Base-by-base conservation (phyloP, 1,139 yeast species). In the Yamadazyma taylorii region DNA sequence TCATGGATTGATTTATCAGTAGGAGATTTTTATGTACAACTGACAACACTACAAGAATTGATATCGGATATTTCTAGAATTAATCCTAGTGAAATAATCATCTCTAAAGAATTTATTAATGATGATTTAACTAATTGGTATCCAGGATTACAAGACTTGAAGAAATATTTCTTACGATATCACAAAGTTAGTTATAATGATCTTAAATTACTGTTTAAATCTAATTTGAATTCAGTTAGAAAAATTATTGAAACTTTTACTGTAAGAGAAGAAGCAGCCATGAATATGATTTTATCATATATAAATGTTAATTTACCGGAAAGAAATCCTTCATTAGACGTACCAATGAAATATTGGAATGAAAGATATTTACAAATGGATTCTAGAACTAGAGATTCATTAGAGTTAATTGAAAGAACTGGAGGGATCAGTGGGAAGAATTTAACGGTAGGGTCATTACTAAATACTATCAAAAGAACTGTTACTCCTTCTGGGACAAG, bases 1-100 rank as follows among this genome's bases (percentile, higher is more conserved):
- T 77, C 92, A 14, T 92, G 98, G 98, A 75, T 85, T 25, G 97
- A 92, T 58, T 67, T 92, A 1, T 84, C 95, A 0, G 79, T 92
- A 1, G 97, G 97, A 0, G 82, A 79, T 25, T 77, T 88, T 34
- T 78, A 70, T 50, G 81, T 81, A 3, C 85, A 85, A 50, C 78
- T 77, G 31, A 79, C 89, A 0, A 72, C 75, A 0, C 52, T 77
- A 15, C 68, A 63, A 4, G 75, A 75, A n/a, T 55, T 86, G 4
- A 63, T 74, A 40, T 69, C 85, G 3, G 86, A 81, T 42, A 57
- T 86, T 2, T 66, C 86, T 0, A 62, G 94, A 30, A 76, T 86
- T 4, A 68, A 66, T 35, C 95, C 95, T 1, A 70, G 79, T 37
- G 95, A 86, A 50, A 71, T 86, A 11, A 56, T 82, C 5, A 46